Conservation (phyloP, 2,329 filamentous ascomycete genomes). For the Didymella lethalis region DNA sequence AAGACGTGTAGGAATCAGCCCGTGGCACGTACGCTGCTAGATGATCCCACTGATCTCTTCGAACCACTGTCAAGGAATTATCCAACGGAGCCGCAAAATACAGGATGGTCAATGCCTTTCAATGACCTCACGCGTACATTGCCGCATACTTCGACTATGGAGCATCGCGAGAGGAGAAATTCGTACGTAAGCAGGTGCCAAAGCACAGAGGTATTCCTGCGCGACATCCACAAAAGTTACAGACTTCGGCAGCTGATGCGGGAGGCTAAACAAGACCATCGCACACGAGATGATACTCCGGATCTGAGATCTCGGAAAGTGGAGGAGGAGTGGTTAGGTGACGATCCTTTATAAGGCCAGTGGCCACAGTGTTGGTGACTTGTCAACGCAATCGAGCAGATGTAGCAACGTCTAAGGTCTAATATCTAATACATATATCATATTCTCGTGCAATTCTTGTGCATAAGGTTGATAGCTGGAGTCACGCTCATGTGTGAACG, state of each 20-base stretch:
- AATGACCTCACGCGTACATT: neutral
- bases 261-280: neutral
- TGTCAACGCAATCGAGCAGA: neutral
- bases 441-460: neutral
- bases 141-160: neutral
- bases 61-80: neutral
- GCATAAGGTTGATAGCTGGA: neutral
- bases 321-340: neutral
- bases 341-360: neutral
- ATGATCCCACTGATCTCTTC: neutral
- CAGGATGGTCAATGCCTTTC: neutral
- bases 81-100: neutral
- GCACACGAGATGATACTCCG: neutral
- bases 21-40: conserved; percentile 1
- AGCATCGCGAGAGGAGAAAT: neutral
- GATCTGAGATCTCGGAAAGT: neutral
- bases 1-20: conserved; percentile 1
- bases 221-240: neutral
- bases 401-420: neutral
- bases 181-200: conserved; percentile 2
- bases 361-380: no score
- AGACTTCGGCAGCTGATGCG: neutral
- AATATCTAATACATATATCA: neutral
- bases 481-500: neutral
- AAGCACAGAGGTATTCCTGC: conserved; percentile 4